A percentile compares a stretch with the other conserved stretches of the same genome.
These are phyloP conservation scores for Lactifluus piperatus DNA, from an alignment of 768 basidiomycete genomes.

Conservation along the genomic window DNA sequence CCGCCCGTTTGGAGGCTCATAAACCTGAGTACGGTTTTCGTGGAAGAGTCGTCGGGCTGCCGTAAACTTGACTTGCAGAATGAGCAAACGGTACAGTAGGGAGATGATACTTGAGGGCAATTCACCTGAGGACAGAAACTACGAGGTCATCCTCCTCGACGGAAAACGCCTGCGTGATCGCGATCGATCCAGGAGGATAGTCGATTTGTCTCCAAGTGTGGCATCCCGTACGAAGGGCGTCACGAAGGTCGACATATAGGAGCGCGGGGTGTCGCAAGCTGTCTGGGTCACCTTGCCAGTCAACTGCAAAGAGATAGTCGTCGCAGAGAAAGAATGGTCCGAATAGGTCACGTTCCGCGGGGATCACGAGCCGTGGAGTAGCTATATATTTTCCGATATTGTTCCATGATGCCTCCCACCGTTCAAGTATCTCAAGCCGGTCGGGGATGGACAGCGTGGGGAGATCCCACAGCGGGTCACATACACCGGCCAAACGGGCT, in stretches of 20 bases:
- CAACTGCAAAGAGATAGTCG: constrained; percentile 6
- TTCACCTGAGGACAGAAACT: constrained; percentile 14
- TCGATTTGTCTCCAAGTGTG: constrained; percentile 6
- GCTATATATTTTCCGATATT: neutral
- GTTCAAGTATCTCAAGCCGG: constrained; percentile 1
- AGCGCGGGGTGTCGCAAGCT: neutral
- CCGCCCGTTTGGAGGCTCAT: constrained; percentile 11
- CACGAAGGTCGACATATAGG: constrained; percentile 6
- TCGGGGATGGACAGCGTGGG: neutral
- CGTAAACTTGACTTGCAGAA: neutral
- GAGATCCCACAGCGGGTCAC: constrained; percentile 1
- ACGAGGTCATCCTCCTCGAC: constrained; percentile 12
- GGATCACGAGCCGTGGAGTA: constrained; percentile 1
- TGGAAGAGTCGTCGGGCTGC: neutral
- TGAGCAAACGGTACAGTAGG: neutral
- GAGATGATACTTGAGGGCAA: neutral
- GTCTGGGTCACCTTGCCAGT: constrained; percentile 5
- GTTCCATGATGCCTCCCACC: constrained; percentile 8
- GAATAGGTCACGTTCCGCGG: constrained; percentile 4
- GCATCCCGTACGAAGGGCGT: constrained; percentile 2
- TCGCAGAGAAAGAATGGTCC: constrained; percentile 13
- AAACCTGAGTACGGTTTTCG: constrained; percentile 2
- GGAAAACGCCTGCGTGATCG: constrained; percentile 13
- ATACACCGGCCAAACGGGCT: neutral
- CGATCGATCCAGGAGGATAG: constrained; percentile 5